Base-by-base conservation (phyloP, 768 basidiomycete species). In the Kwoniella newhampshirensis region DNA sequence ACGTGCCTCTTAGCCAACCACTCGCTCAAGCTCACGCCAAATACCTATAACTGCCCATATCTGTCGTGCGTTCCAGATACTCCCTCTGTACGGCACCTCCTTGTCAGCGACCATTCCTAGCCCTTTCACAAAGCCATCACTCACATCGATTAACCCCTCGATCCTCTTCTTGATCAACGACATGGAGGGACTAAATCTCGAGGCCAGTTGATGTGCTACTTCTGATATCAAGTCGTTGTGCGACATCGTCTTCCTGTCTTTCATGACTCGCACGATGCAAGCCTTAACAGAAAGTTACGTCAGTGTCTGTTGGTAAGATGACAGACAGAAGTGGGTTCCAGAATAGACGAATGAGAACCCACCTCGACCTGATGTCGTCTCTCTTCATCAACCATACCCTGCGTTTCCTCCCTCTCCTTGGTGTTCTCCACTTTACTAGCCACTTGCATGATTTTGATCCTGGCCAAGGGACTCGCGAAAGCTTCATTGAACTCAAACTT, bases 201-300 rank as follows among this genome's bases (percentile, higher is more conserved):
- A 80, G 18, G 88, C 81, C 3, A 99, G 78, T 66, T 97, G 94
- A 20, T 85, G 83, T 42, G 89, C 90, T 30, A 91, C 91, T 76
- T 98, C 93, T 65, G 86, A 87, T 59, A 97, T 81, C 13, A 99
- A 82, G 54, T 92, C 90, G 57, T 85, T 89, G 69, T 97, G 91
- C 5, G 81, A 78, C 85, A 98, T 86, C 51, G 83, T 82, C 73
- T 97, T 97, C 53, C 92, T 81, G 72, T 91, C 87, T 78, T 98
- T 98, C 94, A 99, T 98, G 26, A 97, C 86, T 28, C 96, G 86
- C 23, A 99, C 96, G 61, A 98, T 87, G 70, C 91, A 97, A 1
- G 96, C 96, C 93, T 99, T 60, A 2, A 27, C 2, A 23, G 35
- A 7, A 8, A 35, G 13, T 32, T 6, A 6, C 32, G 13, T 32